These are phyloP conservation scores for Colletotrichum tabaci DNA, from an alignment of 2,329 filamentous ascomycete species.

Conservation along the genomic window DNA sequence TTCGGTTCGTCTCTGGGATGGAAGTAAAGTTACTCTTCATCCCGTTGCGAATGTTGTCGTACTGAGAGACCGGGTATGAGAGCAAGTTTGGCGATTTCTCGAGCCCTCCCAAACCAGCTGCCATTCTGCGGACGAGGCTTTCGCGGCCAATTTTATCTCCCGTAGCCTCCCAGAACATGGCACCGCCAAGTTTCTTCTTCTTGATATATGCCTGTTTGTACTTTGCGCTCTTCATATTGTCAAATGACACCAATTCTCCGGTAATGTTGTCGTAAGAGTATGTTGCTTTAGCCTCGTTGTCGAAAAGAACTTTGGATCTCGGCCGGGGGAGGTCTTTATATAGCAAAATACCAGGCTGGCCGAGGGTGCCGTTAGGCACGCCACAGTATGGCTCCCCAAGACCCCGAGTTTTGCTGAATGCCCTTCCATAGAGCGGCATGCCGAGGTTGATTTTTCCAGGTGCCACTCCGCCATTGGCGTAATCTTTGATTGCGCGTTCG, in stretches of 20 bases:
- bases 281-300: constrained; percentile 73
- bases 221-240: constrained; percentile 72
- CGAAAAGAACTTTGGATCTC: constrained; percentile 71
- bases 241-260: constrained; percentile 79
- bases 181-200: constrained; percentile 75
- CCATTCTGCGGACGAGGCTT: constrained; percentile 31
- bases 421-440: constrained; percentile 71
- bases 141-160: constrained; percentile 73
- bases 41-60: constrained; percentile 28
- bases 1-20: background rate
- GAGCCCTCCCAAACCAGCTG: constrained; percentile 16
- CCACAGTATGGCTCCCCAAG: constrained; percentile 76
- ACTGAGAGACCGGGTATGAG: constrained; percentile 30
- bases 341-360: constrained; percentile 81
- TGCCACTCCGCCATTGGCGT: constrained; percentile 70
- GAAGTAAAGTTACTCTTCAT: constrained; percentile 10
- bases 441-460: constrained; percentile 79
- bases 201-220: constrained; percentile 78
- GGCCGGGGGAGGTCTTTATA: constrained; percentile 81
- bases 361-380: constrained; percentile 77
- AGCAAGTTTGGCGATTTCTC: constrained; percentile 27
- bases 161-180: constrained; percentile 90
- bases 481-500: constrained; percentile 74
- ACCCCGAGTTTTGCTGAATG: constrained; percentile 66
- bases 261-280: constrained; percentile 78